Percentiles rank a stretch among this genome's conserved stretches.
These are phyloP conservation scores for Santalum album DNA, from an alignment of 164 flowering plant species.

Conservation along the genomic window DNA sequence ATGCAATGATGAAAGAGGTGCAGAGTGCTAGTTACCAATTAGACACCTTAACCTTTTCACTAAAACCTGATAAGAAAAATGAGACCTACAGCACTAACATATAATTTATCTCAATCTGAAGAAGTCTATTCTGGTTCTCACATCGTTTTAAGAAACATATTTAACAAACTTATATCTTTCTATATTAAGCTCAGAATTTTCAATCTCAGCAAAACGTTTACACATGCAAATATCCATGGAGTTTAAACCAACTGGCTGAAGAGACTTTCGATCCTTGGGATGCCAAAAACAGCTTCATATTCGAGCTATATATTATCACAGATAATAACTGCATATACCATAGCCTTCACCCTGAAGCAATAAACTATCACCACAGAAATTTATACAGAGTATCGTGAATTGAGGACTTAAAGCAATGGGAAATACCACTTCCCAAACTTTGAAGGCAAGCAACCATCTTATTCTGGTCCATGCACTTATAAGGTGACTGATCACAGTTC, in stretches of 20 bases:
- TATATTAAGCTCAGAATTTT: too few species aligned
- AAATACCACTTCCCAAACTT: conserved; percentile 19
- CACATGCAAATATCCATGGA: neutral
- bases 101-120: too few species aligned
- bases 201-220: neutral
- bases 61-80: too few species aligned
- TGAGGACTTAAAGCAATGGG: neutral
- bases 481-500: conserved; percentile 14
- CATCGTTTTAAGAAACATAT: too few species aligned
- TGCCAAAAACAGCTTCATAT: neutral
- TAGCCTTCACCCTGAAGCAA: neutral
- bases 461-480: conserved; percentile 10
- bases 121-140: too few species aligned
- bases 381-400: neutral
- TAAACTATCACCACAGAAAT: neutral
- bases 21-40: too few species aligned
- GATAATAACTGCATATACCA: neutral
- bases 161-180: too few species aligned
- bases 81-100: too few species aligned
- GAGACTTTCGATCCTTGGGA: neutral
- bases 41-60: too few species aligned
- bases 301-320: neutral
- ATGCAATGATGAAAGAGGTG: too few species aligned
- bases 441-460: conserved; percentile 28
- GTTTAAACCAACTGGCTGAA: neutral